Evolutionary conservation across 2,329 filamentous ascomycete species (phyloP).

Genomic region (Beauveria brongniartii): DNA sequence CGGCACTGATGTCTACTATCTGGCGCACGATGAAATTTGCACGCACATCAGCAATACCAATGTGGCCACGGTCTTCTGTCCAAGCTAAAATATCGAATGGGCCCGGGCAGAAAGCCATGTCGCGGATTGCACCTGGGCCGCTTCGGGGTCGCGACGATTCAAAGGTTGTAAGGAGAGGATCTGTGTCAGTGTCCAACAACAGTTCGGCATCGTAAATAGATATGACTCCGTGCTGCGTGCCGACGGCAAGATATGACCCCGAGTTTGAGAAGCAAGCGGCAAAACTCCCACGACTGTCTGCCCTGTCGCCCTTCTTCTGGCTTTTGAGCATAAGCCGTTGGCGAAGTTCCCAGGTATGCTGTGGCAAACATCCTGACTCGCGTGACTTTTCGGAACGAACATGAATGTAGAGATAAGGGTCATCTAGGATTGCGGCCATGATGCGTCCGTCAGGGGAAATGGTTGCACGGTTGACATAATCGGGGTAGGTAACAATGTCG

Average conservation of each 20-base stretch:
- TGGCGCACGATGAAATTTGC: constrained; percentile 60
- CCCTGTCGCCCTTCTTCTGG: constrained; percentile 45
- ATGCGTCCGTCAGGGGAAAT: constrained; percentile 81
- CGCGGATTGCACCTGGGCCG: constrained; percentile 72
- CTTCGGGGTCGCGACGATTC: constrained; percentile 65
- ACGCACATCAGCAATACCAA: constrained; percentile 67
- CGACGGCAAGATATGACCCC: constrained; percentile 64
- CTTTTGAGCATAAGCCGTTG: constrained; percentile 49
- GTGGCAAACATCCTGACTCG: constrained; percentile 19
- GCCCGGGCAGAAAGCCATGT: constrained; percentile 85
- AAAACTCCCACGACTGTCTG: constrained; percentile 60
- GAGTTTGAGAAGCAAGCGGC: constrained; percentile 69
- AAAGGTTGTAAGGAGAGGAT: constrained; percentile 67
- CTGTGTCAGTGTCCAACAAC: constrained; percentile 35
- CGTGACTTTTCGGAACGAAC: constrained; percentile 37
- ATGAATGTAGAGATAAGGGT: constrained; percentile 80
- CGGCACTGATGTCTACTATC: constrained; percentile 54
- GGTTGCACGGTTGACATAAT: constrained; percentile 88
- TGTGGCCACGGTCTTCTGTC: constrained; percentile 77
- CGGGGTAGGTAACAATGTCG: constrained; percentile 64
- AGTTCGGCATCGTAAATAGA: constrained; percentile 59
- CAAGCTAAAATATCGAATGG: constrained; percentile 88
- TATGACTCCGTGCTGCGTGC: constrained; percentile 73
- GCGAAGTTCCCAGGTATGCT: constrained; percentile 43
- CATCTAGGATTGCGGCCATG: constrained; percentile 79